phyloP scores from a whole-genome alignment of 1,284 basidiomycete genomes.

The Porphyrellus sp. region DNA sequence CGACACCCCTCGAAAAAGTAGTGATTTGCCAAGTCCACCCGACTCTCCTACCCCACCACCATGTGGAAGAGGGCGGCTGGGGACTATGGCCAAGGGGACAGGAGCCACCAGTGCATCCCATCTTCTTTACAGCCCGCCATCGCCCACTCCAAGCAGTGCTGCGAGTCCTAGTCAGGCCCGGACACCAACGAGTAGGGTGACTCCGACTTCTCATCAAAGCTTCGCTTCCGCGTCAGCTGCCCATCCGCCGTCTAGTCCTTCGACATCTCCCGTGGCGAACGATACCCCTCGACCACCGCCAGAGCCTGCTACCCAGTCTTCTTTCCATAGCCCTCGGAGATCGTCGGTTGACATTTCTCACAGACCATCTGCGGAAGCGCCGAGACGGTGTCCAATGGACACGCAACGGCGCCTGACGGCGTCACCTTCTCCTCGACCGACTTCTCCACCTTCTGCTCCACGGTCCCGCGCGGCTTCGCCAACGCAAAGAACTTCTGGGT shows the following conservation, averaged over 20 bases:
- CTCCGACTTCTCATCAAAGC: slow-evolving; percentile 34
- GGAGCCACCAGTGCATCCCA: slow-evolving; percentile 41
- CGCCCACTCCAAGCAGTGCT: slow-evolving; percentile 38
- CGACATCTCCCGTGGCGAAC: slow-evolving; percentile 29
- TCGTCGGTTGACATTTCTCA: slow-evolving; percentile 36
- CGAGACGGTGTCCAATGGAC: slow-evolving; percentile 33
- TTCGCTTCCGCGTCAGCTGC: slow-evolving; percentile 39
- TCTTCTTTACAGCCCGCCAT: slow-evolving; percentile 36
- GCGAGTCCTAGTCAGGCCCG: slow-evolving; percentile 43
- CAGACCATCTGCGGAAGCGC: slow-evolving; percentile 29
- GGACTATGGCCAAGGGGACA: slow-evolving; percentile 37
- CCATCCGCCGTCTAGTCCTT: slow-evolving; percentile 33
- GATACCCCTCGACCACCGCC: slow-evolving; percentile 29
- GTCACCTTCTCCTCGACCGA: slow-evolving; percentile 38
- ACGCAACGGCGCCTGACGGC: slow-evolving; percentile 30
- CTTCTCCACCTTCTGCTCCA: slow-evolving; percentile 27
- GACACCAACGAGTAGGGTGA: slow-evolving; percentile 32
- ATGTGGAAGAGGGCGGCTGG: slow-evolving; percentile 41
- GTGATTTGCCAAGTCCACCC: slow-evolving; percentile 44
- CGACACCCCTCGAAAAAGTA: slow-evolving; percentile 30
- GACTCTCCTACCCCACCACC: slow-evolving; percentile 48
- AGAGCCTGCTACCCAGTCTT: slow-evolving; percentile 16
- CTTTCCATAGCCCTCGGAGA: slow-evolving; percentile 30
- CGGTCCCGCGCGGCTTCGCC: slow-evolving; percentile 39
- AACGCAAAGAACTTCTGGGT: slow-evolving; percentile 42